These are phyloP conservation scores for Oryza meridionalis DNA, from an alignment of 176 grass and related monocot species.

Conservation along the genomic window DNA sequence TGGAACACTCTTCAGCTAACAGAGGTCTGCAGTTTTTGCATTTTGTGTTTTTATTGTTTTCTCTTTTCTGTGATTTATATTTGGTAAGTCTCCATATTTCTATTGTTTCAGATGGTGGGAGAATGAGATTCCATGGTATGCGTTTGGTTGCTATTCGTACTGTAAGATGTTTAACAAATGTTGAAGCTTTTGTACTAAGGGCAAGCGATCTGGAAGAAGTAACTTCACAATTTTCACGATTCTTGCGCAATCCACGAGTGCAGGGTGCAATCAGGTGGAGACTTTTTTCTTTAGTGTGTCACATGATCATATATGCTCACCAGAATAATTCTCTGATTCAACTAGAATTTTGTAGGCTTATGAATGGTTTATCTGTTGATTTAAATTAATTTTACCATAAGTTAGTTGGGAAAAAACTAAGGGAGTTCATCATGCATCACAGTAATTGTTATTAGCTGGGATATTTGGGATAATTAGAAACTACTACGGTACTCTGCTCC, in stretches of 20 bases:
- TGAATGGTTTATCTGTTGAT: neutral
- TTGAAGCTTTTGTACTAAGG: constrained; percentile 88
- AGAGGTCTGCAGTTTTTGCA: constrained; percentile 57
- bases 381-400: neutral
- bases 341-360: neutral
- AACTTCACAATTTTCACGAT: constrained; percentile 67
- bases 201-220: constrained; percentile 91
- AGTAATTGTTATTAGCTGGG: neutral
- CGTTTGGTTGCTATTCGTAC: constrained; percentile 83
- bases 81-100: neutral
- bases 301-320: neutral
- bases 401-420: neutral
- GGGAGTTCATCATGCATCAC: neutral
- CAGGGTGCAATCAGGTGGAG: constrained; percentile 65
- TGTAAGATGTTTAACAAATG: constrained; percentile 84
- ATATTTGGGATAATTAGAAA: neutral
- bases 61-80: constrained; percentile 18
- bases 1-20: constrained; percentile 83
- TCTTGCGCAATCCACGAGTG: constrained; percentile 85
- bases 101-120: constrained; percentile 70
- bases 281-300: neutral
- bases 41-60: neutral
- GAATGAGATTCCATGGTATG: constrained; percentile 70
- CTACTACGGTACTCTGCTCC: neutral
- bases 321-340: neutral